Conservation (phyloP, 2,329 filamentous ascomycete genomes). For the Neonectria neomacrospora region DNA sequence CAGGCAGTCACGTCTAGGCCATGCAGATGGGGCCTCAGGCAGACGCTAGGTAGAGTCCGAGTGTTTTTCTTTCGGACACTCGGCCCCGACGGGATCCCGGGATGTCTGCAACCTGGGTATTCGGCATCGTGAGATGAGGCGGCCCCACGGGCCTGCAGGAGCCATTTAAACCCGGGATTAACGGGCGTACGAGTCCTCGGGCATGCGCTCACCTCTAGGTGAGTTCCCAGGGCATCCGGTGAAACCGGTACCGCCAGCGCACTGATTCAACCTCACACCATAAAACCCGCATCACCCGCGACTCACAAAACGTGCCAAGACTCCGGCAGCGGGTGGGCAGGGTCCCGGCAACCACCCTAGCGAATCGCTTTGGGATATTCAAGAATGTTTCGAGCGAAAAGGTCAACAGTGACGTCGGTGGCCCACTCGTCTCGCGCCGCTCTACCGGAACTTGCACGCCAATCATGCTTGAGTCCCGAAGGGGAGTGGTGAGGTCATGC, state of each 20-base stretch:
- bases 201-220: background rate
- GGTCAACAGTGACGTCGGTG: conserved; percentile 1
- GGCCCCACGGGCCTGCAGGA: background rate
- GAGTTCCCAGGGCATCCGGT: background rate
- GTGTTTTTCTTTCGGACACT: background rate
- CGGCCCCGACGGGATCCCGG: background rate
- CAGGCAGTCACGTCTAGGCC: background rate
- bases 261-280: background rate
- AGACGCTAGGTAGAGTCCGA: background rate
- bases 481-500: background rate
- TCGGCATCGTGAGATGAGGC: background rate
- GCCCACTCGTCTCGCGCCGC: background rate
- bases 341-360: background rate
- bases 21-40: background rate
- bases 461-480: background rate
- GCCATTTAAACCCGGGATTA: background rate
- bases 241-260: background rate
- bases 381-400: background rate
- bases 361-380: background rate
- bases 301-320: background rate
- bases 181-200: background rate
- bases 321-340: background rate
- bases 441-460: background rate
- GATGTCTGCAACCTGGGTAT: background rate
- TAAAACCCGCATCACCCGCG: background rate